Conservation (phyloP, 192 early-diverging fungal species). For the Pilobolus umbonatus region DNA sequence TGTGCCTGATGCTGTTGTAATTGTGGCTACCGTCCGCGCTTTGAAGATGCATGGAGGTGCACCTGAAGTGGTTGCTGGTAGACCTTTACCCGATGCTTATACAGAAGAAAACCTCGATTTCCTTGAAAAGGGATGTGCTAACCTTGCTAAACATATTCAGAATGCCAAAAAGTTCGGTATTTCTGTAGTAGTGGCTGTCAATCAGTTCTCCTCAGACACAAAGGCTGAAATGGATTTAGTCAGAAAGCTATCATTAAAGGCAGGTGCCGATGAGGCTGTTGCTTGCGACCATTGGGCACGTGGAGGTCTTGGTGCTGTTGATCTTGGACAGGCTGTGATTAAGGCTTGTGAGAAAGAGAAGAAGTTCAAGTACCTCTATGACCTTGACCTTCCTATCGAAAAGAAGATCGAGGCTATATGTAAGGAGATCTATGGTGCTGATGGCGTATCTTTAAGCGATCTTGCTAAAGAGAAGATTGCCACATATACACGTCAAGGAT, state of each 20-base stretch:
- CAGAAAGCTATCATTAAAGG: slow-evolving; percentile 61
- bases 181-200: slow-evolving; percentile 12
- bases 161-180: slow-evolving; percentile 75
- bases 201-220: slow-evolving; percentile 57
- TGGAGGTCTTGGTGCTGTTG: slow-evolving; percentile 85
- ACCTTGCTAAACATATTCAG: slow-evolving; percentile 86
- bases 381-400: slow-evolving; percentile 69
- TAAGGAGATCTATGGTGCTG: slow-evolving; percentile 93
- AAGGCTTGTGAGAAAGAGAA: slow-evolving; percentile 52
- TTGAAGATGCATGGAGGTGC: slow-evolving; percentile 99
- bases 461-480: slow-evolving; percentile 86
- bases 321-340: slow-evolving; percentile 82
- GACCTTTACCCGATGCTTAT: slow-evolving; percentile 87
- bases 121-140: slow-evolving; percentile 76
- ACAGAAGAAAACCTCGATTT: slow-evolving; percentile 83
- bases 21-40: slow-evolving; percentile 91
- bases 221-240: slow-evolving; percentile 80
- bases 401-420: slow-evolving; percentile 92
- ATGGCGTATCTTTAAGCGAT: slow-evolving; percentile 80
- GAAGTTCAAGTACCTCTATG: slow-evolving; percentile 87
- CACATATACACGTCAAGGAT: slow-evolving; percentile 83
- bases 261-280: slow-evolving; percentile 86
- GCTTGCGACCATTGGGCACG: slow-evolving; percentile 92
- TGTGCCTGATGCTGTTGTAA: slow-evolving; percentile 83
- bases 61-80: slow-evolving; percentile 87